Evolutionary conservation across 495 filamentous ascomycete genomes (phyloP).

Genomic region (Penicillium manginii): DNA sequence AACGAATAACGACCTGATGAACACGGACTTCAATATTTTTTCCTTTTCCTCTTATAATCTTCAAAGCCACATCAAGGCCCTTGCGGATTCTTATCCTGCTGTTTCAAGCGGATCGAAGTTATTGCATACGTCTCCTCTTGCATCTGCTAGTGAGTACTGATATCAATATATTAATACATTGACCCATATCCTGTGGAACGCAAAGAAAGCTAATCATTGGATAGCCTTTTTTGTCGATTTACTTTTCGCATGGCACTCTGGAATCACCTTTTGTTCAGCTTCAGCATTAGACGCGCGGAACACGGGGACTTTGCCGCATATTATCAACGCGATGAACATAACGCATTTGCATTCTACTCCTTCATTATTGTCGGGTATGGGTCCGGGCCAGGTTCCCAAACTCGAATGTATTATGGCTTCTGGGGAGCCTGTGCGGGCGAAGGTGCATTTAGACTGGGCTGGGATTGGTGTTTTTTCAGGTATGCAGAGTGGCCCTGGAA

Average conservation of each 20-base stretch:
- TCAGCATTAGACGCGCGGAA: slow-evolving; percentile 66
- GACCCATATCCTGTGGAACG: not conserved
- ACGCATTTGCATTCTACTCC: slow-evolving; percentile 82
- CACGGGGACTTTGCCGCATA: slow-evolving; percentile 62
- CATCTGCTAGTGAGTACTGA: slow-evolving; percentile 65
- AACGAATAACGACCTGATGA: slow-evolving; percentile 62
- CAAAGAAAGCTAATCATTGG: no score
- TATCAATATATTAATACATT: not conserved
- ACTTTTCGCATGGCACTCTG: slow-evolving; percentile 74
- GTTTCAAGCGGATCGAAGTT: slow-evolving; percentile 48
- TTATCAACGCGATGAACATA: slow-evolving; percentile 59
- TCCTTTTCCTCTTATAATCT: slow-evolving; percentile 70
- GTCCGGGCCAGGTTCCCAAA: slow-evolving; percentile 61
- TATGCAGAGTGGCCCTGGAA: slow-evolving; percentile 20
- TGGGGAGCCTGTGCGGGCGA: slow-evolving; percentile 70
- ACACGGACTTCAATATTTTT: slow-evolving; percentile 59
- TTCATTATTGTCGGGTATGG: slow-evolving; percentile 69
- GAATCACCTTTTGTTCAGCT: slow-evolving; percentile 74
- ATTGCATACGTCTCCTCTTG: slow-evolving; percentile 73
- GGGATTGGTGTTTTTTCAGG: slow-evolving; percentile 68
- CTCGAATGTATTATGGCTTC: slow-evolving; percentile 71
- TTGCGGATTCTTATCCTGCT: slow-evolving; percentile 62
- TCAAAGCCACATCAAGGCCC: slow-evolving; percentile 64
- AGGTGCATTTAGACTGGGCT: slow-evolving; percentile 68
- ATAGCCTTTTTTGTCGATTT: slow-evolving; percentile 78